Evolutionary conservation across 352 stramenopile species (phyloP).

Genomic region (Hyaloperonospora brassicae): DNA sequence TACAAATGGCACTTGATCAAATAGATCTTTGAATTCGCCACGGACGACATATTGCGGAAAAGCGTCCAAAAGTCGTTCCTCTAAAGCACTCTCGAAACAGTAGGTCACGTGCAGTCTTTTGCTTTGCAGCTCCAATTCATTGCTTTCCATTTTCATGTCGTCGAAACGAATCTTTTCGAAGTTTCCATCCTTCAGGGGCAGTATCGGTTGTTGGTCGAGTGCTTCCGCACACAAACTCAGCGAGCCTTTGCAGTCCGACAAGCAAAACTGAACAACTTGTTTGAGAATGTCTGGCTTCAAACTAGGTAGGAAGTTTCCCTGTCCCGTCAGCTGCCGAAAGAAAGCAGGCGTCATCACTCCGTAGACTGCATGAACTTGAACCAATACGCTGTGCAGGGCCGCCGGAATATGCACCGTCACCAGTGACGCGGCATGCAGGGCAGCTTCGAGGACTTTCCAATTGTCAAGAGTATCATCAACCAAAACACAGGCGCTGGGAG

Average conservation of each 20-base stretch:
- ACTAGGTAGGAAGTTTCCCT: slow-evolving; percentile 28
- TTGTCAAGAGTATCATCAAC: slow-evolving; percentile 37
- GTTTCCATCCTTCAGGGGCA: slow-evolving; percentile 36
- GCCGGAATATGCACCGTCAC: slow-evolving; percentile 32
- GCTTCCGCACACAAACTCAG: slow-evolving; percentile 4
- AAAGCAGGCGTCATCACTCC: slow-evolving; percentile 46
- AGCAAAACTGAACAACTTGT: slow-evolving; percentile 44
- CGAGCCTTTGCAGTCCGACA: slow-evolving; percentile 25
- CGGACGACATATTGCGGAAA: slow-evolving; percentile 37
- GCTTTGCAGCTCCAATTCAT: slow-evolving; percentile 1
- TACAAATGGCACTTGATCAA: slow-evolving; percentile 35
- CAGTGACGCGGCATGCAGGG: slow-evolving; percentile 23
- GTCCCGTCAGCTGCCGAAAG: slow-evolving; percentile 38
- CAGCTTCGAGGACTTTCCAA: slow-evolving; percentile 38
- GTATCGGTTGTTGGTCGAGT: slow-evolving; percentile 37
- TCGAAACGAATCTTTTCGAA: slow-evolving; percentile 33
- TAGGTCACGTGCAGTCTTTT: slow-evolving; percentile 16
- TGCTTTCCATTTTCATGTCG: slow-evolving; percentile 5
- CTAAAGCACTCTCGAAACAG: slow-evolving; percentile 38
- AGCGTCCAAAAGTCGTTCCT: slow-evolving; percentile 41
- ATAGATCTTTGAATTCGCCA: slow-evolving; percentile 33
- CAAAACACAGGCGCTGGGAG: slow-evolving; percentile 32
- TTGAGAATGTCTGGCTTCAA: slow-evolving; percentile 23
- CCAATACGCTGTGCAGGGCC: slow-evolving; percentile 30
- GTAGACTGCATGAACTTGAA: slow-evolving; percentile 44